Evolutionary conservation across 192 early-diverging fungal genomes (phyloP).

Genomic region (Linnemannia exigua): DNA sequence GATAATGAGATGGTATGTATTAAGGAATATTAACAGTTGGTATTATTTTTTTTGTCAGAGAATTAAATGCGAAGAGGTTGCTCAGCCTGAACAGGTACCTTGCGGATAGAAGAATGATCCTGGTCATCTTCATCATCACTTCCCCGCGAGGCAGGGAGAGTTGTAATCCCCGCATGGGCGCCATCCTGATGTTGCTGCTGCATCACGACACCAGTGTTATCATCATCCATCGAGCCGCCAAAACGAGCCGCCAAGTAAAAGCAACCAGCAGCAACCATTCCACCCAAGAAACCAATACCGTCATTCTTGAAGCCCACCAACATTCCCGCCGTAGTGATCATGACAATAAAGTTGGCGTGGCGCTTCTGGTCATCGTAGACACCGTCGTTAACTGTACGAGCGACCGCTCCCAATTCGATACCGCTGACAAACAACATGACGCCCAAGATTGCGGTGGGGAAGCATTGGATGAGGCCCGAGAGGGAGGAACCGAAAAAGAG

Average conservation of each 20-base stretch:
- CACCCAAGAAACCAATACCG: slow-evolving; percentile 84
- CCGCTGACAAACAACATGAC: slow-evolving; percentile 92
- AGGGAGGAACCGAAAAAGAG: slow-evolving; percentile 89
- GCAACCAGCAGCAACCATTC: slow-evolving; percentile 57
- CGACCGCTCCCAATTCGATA: slow-evolving; percentile 76
- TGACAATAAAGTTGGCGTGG: slow-evolving; percentile 74
- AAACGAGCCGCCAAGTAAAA: slow-evolving; percentile 24
- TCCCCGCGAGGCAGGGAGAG: background rate
- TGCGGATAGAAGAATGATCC: slow-evolving; percentile 23
- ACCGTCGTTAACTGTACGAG: slow-evolving; percentile 67
- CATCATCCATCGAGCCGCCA: slow-evolving; percentile 29
- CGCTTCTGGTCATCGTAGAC: slow-evolving; percentile 58
- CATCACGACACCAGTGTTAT: slow-evolving; percentile 32
- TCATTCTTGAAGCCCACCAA: slow-evolving; percentile 86
- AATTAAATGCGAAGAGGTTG: slow-evolving; percentile 3
- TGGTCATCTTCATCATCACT: background rate
- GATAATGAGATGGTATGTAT: background rate
- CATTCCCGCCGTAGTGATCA: slow-evolving; percentile 78
- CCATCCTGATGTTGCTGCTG: slow-evolving; percentile 3
- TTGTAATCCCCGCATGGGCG: background rate
- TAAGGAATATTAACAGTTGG: background rate
- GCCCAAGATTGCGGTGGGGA: slow-evolving; percentile 85
- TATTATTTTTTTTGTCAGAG: background rate
- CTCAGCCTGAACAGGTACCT: slow-evolving; percentile 13
- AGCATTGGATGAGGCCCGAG: slow-evolving; percentile 74